These are phyloP conservation scores for Stephanodiscus minutulus DNA, from an alignment of 108 stramenopile species.

Conservation along the genomic window DNA sequence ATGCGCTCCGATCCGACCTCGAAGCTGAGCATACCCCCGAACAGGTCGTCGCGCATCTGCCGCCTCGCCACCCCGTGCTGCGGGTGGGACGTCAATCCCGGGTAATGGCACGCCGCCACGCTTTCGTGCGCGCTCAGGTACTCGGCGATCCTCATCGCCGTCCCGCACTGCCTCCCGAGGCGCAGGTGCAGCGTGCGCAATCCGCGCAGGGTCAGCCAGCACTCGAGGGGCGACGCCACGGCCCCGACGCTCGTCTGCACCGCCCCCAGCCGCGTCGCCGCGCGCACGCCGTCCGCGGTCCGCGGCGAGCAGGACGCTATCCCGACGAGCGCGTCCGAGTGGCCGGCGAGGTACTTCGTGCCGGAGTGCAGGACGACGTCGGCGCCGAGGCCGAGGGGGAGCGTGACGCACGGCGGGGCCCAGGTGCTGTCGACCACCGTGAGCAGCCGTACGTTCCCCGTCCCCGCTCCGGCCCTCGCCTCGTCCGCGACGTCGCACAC, in stretches of 20 bases:
- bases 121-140: conserved; percentile 49
- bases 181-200: conserved; percentile 80
- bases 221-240: conserved; percentile 82
- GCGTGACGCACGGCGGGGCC: conserved; percentile 81
- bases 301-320: conserved; percentile 67
- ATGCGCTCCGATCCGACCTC: conserved; percentile 66
- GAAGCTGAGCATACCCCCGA: conserved; percentile 92
- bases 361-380: conserved; percentile 83
- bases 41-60: conserved; percentile 19
- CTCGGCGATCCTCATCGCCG: conserved; percentile 63
- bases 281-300: conserved; percentile 50
- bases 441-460: conserved; percentile 29
- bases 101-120: conserved; percentile 84
- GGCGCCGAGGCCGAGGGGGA: conserved; percentile 56
- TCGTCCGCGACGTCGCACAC: conserved; percentile 48
- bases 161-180: conserved; percentile 68
- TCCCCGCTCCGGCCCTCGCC: not conserved
- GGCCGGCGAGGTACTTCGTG: conserved; percentile 91
- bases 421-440: conserved; percentile 90
- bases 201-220: conserved; percentile 89
- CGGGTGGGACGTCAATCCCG: conserved; percentile 87
- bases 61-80: conserved; percentile 78
- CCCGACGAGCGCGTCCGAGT: conserved; percentile 86
- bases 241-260: conserved; percentile 68
- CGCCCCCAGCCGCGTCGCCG: conserved; percentile 43